Percentiles rank a stretch among this genome's conserved stretches.
Evolutionary conservation across 129 eudicot genomes (phyloP).

Genomic region (Arctium minus): DNA sequence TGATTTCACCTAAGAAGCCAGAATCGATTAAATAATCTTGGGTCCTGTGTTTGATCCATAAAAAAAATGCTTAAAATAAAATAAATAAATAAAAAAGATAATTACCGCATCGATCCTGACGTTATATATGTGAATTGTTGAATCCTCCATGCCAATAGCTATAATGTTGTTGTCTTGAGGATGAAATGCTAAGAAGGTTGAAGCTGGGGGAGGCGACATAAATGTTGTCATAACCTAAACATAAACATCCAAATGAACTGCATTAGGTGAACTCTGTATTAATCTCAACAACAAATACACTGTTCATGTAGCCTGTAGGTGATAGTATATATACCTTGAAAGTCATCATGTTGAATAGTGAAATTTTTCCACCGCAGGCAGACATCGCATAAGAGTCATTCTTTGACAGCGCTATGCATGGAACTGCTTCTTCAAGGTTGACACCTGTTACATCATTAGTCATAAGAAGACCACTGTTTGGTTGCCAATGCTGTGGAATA

Average conservation of each 20-base stretch:
- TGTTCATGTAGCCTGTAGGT: not conserved
- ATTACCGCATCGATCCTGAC: slow-evolving; percentile 79
- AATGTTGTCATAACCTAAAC: slow-evolving; percentile 84
- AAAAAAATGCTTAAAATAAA: too few relatives aligned
- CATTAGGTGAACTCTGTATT: too few relatives aligned
- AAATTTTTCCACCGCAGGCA: slow-evolving; percentile 85
- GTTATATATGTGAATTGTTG: slow-evolving; percentile 78
- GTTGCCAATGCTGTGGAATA: slow-evolving; percentile 77
- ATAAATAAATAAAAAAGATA: not conserved
- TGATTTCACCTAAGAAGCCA: slow-evolving; percentile 58
- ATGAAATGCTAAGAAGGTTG: slow-evolving; percentile 84
- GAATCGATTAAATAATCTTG: not conserved
- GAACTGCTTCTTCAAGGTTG: slow-evolving; percentile 74
- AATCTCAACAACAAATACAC: too few relatives aligned
- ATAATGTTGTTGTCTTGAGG: slow-evolving; percentile 85
- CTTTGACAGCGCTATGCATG: slow-evolving; percentile 85
- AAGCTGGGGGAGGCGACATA: slow-evolving; percentile 93
- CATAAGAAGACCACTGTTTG: slow-evolving; percentile 83
- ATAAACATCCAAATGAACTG: not conserved
- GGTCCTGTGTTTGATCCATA: not conserved
- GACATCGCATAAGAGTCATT: slow-evolving; percentile 91
- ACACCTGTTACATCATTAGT: slow-evolving; percentile 74
- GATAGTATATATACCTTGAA: slow-evolving; percentile 46
- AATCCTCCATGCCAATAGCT: slow-evolving; percentile 91
- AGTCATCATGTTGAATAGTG: slow-evolving; percentile 81